Evolutionary conservation across 108 stramenopile species (phyloP).

Genomic region (Discostella stelligeroides): DNA sequence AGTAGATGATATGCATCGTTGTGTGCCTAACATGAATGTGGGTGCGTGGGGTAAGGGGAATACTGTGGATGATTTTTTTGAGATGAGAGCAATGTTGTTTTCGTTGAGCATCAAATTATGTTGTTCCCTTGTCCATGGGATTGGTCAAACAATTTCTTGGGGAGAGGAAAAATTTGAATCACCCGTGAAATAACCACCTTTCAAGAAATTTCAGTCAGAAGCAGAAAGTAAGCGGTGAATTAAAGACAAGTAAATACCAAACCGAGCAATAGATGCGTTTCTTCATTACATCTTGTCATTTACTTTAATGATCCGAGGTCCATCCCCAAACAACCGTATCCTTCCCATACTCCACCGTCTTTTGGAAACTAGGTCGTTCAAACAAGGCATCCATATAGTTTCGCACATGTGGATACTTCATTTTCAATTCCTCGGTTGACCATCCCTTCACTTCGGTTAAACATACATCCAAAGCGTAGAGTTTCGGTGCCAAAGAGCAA

Average conservation of each 20-base stretch:
- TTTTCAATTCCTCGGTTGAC: constrained; percentile 45
- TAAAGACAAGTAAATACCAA: neutral
- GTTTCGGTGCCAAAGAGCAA: constrained; percentile 76
- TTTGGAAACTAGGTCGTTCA: constrained; percentile 61
- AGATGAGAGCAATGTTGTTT: no score
- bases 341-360: constrained; percentile 64
- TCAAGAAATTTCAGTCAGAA: neutral
- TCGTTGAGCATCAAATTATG: no score
- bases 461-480: constrained; percentile 75
- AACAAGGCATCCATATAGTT: constrained; percentile 67
- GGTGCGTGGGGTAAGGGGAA: neutral
- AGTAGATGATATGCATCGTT: constrained; percentile 25
- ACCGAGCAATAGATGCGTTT: neutral
- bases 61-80: no score
- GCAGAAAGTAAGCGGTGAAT: constrained; percentile 6
- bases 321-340: constrained; percentile 86
- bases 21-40: constrained; percentile 2
- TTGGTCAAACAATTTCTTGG: no score
- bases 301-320: constrained; percentile 39
- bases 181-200: no score
- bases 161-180: no score
- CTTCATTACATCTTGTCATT: no score
- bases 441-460: constrained; percentile 61
- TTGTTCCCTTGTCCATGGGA: no score
- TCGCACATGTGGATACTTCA: constrained; percentile 55